A percentile compares a stretch with the other conserved stretches of the same genome.
These are phyloP conservation scores for Retiboletus flavoniger DNA, from an alignment of 1,284 basidiomycete genomes.

Conservation along the genomic window DNA sequence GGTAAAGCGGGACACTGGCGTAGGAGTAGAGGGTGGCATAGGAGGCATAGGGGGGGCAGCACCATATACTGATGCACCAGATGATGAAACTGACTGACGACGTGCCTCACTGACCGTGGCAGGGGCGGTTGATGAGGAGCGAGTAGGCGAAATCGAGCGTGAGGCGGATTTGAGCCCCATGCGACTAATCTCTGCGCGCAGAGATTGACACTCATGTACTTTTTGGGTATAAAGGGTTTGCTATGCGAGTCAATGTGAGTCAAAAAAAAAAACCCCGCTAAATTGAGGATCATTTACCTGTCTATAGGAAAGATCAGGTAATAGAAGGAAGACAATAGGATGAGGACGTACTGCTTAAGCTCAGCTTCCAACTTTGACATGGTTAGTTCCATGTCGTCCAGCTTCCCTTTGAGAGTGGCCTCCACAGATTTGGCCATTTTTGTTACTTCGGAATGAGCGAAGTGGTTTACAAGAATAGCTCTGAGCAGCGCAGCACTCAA, in stretches of 20 bases:
- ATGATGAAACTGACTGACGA: slow-evolving; percentile 37
- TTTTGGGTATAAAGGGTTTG: slow-evolving; percentile 62
- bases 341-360: slow-evolving; percentile 59
- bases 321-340: slow-evolving; percentile 15
- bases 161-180: slow-evolving; percentile 45
- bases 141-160: slow-evolving; percentile 31
- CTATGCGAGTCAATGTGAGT: slow-evolving; percentile 36
- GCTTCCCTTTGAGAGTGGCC: slow-evolving; percentile 54
- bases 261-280: slow-evolving; percentile 3
- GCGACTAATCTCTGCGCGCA: slow-evolving; percentile 63
- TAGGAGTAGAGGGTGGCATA: slow-evolving; percentile 36
- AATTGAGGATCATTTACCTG: slow-evolving; percentile 24
- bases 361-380: slow-evolving; percentile 64
- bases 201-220: slow-evolving; percentile 64
- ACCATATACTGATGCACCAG: slow-evolving; percentile 36
- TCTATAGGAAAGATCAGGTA: slow-evolving; percentile 31
- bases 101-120: slow-evolving; percentile 21
- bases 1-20: slow-evolving; percentile 45
- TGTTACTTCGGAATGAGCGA: slow-evolving; percentile 70
- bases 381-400: slow-evolving; percentile 60
- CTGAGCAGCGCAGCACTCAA: slow-evolving; percentile 67
- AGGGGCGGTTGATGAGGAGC: slow-evolving; percentile 31
- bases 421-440: slow-evolving; percentile 62
- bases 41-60: slow-evolving; percentile 33
- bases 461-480: slow-evolving; percentile 77